Percentiles rank a stretch among this genome's conserved stretches.
Evolutionary conservation across 805 yeast species (phyloP).

Genomic region (Ogataea methylovora): DNA sequence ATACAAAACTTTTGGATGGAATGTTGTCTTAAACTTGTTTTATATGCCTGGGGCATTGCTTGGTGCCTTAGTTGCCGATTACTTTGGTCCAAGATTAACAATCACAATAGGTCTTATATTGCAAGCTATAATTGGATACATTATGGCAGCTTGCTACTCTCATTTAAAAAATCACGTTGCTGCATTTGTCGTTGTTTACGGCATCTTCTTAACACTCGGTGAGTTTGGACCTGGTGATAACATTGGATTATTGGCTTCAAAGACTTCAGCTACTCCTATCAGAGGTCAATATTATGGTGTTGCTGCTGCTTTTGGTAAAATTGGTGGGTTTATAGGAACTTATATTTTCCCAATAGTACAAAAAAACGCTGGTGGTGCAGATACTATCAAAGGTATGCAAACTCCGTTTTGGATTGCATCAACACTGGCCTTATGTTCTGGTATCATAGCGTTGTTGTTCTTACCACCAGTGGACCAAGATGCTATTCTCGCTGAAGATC

Average conservation of each 20-base stretch:
- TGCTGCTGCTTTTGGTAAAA: conserved; percentile 86
- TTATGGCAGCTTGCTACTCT: conserved; percentile 69
- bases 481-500: conserved; percentile 74
- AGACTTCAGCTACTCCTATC: conserved; percentile 77
- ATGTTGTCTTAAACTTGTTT: conserved; percentile 77
- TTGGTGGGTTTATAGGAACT: conserved; percentile 90
- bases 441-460: conserved; percentile 57
- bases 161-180: conserved; percentile 54
- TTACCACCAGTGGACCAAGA: conserved; percentile 81
- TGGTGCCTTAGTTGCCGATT: conserved; percentile 84
- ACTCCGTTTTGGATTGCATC: conserved; percentile 82
- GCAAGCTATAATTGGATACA: conserved; percentile 76
- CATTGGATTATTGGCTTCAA: conserved; percentile 81
- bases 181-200: conserved; percentile 79
- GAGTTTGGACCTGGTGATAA: conserved; percentile 95
- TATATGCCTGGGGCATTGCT: conserved; percentile 85
- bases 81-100: conserved; percentile 84
- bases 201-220: conserved; percentile 80
- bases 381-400: conserved; percentile 47
- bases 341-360: conserved; percentile 82
- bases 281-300: conserved; percentile 89
- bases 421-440: conserved; percentile 67
- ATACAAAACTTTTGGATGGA: conserved; percentile 85
- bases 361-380: conserved; percentile 47
- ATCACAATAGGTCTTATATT: conserved; percentile 56